phyloP scores from a whole-genome alignment of 164 flowering plant genomes.

The Chimonanthus praecox region DNA sequence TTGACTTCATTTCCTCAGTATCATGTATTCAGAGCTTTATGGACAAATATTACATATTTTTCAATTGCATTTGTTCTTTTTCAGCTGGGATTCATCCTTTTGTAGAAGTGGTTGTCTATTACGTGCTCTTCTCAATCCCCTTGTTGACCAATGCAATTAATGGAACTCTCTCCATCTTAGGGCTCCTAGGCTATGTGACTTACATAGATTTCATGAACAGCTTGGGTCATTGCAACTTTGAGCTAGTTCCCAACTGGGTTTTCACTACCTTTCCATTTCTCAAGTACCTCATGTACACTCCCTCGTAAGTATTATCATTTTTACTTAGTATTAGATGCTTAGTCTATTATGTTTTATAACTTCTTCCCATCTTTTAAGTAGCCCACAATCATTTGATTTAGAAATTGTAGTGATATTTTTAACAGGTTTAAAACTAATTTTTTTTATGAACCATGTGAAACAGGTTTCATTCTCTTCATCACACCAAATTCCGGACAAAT shows the following conservation, averaged over 20 bases:
- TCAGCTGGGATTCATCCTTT: conserved; percentile 64
- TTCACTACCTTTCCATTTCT: conserved; percentile 42
- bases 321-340: too few relatives aligned
- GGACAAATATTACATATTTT: too few relatives aligned
- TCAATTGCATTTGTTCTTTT: background rate
- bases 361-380: too few relatives aligned
- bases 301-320: conserved; percentile 39
- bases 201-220: conserved; percentile 54
- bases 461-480: conserved; percentile 57
- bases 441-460: background rate
- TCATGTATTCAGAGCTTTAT: too few relatives aligned
- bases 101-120: conserved; percentile 38
- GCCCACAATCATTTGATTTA: too few relatives aligned
- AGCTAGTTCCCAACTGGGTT: conserved; percentile 35
- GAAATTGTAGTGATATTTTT: too few relatives aligned
- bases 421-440: too few relatives aligned
- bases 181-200: conserved; percentile 23
- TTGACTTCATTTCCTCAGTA: background rate
- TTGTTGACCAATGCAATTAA: conserved; percentile 3
- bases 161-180: conserved; percentile 21
- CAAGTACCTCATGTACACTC: conserved; percentile 61
- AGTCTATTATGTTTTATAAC: too few relatives aligned
- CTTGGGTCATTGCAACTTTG: conserved; percentile 62
- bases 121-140: conserved; percentile 33
- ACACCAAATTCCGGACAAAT: conserved; percentile 50